A percentile compares a stretch with the other conserved stretches of the same genome.
These are phyloP conservation scores for Ophiostoma quercus DNA, from an alignment of 2,329 filamentous ascomycete species.

Conservation along the genomic window DNA sequence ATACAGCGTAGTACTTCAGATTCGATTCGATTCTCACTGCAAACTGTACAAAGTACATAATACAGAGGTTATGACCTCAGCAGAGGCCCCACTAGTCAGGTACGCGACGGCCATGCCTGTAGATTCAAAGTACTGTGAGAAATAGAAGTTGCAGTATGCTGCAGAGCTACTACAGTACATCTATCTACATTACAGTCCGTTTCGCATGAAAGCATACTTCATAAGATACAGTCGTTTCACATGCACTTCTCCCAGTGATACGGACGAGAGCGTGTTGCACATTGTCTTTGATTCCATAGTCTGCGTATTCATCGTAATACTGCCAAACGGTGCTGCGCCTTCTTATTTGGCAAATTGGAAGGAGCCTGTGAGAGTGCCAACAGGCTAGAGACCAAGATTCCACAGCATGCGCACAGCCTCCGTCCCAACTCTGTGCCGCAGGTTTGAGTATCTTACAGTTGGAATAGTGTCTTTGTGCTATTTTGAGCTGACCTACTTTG, in stretches of 20 bases:
- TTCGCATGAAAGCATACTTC: background rate
- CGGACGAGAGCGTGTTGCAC: background rate
- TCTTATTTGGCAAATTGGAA: background rate
- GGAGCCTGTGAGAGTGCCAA: background rate
- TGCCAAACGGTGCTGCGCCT: background rate
- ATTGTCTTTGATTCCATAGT: background rate
- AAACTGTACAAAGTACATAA: background rate
- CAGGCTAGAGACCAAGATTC: background rate
- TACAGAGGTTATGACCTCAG: background rate
- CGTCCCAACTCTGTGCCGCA: background rate
- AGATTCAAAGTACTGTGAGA: too few relatives aligned
- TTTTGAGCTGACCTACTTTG: background rate
- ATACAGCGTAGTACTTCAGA: background rate
- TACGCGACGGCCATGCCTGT: constrained; percentile 10
- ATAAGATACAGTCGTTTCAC: background rate
- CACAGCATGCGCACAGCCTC: background rate
- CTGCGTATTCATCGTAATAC: too few relatives aligned
- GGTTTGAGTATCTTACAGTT: background rate
- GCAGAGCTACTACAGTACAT: background rate
- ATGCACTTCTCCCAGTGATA: background rate
- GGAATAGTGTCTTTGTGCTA: background rate
- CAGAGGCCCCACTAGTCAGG: constrained; percentile 21
- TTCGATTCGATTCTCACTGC: background rate
- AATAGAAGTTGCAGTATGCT: too few relatives aligned
- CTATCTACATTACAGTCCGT: background rate